Percentiles rank a stretch among this genome's conserved stretches.
Conservation (phyloP, 164 flowering plant genomes). For the grape (Vitis vinifera) region DNA sequence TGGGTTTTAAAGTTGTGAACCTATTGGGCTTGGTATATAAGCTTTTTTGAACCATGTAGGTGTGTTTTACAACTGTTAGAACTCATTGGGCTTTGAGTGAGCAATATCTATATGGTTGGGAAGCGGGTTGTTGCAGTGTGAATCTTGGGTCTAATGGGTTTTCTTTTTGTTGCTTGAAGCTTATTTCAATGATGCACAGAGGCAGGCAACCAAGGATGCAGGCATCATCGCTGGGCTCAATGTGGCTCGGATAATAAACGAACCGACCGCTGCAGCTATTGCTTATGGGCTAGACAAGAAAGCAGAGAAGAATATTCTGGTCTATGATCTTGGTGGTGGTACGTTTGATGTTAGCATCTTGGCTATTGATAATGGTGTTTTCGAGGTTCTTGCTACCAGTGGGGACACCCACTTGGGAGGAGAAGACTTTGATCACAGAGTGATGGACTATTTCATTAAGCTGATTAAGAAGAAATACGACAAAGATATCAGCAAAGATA, state of each 20-base stretch:
- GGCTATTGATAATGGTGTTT: conserved; percentile 45
- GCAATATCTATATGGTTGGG: too few relatives aligned
- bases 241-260: conserved; percentile 54
- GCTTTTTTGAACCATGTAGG: too few relatives aligned
- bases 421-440: conserved; percentile 58
- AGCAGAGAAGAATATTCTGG: conserved; percentile 45
- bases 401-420: conserved; percentile 67
- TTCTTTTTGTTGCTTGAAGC: conserved; percentile 24
- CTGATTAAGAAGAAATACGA: conserved; percentile 47
- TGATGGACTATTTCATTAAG: conserved; percentile 54
- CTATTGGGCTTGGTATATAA: too few relatives aligned
- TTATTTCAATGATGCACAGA: conserved; percentile 63
- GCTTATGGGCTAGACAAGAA: conserved; percentile 56
- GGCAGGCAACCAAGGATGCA: conserved; percentile 63
- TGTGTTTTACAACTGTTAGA: too few relatives aligned
- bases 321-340: conserved; percentile 60
- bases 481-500: conserved; percentile 48
- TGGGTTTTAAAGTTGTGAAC: too few relatives aligned
- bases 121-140: too few relatives aligned
- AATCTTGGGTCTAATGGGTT: neutral
- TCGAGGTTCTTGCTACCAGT: conserved; percentile 51
- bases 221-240: conserved; percentile 55
- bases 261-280: conserved; percentile 61
- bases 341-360: conserved; percentile 57
- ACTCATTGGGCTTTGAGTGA: too few relatives aligned